These are phyloP conservation scores for Solanum tarijense DNA, from an alignment of 257 asterid species.

Conservation along the genomic window DNA sequence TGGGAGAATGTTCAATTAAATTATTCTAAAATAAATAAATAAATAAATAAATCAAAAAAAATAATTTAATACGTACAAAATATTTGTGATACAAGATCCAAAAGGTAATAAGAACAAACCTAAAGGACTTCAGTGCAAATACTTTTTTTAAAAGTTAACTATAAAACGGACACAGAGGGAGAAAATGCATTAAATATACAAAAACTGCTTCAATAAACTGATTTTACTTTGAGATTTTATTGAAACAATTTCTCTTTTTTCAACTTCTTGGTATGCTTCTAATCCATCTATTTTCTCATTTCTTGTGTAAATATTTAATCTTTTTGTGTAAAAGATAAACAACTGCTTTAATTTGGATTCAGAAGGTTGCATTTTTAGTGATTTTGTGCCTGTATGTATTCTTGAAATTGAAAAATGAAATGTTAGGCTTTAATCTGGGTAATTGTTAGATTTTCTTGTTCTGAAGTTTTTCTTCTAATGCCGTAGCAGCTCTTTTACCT, in stretches of 20 bases:
- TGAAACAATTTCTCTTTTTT: conserved; percentile 2
- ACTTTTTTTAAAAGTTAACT: background rate
- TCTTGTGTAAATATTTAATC: background rate
- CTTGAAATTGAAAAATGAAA: background rate
- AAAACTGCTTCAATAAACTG: background rate
- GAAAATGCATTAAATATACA: background rate
- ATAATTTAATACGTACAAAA: no score
- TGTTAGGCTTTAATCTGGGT: background rate
- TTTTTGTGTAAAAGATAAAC: background rate
- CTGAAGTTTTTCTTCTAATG: background rate
- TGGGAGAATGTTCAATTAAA: no score
- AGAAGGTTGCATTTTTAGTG: background rate
- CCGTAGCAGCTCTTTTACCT: background rate
- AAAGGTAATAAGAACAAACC: background rate
- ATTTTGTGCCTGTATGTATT: background rate
- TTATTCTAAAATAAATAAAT: no score
- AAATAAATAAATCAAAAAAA: no score
- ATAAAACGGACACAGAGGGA: background rate
- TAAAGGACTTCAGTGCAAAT: background rate
- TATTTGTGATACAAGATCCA: background rate
- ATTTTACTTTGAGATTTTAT: background rate
- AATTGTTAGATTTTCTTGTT: background rate
- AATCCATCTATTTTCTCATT: background rate
- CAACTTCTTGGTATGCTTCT: conserved; percentile 7
- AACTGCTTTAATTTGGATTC: background rate